A percentile compares a stretch with the other conserved stretches of the same genome.
These are phyloP conservation scores for Arthrobotrys musiformis DNA, from an alignment of 2,329 filamentous ascomycete genomes.

Conservation along the genomic window DNA sequence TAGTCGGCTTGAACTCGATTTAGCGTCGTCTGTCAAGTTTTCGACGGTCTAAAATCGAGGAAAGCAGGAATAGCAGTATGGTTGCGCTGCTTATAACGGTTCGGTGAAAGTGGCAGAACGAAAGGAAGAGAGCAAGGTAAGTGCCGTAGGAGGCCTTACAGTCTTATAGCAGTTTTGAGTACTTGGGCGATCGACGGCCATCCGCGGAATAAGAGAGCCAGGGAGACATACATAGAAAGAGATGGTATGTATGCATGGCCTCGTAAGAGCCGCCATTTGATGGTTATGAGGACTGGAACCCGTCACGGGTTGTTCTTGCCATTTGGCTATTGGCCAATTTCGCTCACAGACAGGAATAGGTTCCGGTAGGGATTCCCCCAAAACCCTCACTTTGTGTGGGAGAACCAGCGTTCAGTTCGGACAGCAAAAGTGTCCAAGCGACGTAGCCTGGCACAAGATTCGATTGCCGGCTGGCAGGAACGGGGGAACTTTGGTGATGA, in stretches of 20 bases:
- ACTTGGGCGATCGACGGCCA: conserved; percentile 47
- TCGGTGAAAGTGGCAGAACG: conserved; percentile 49
- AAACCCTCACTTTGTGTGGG: conserved; percentile 44
- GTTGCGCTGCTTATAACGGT: conserved; percentile 42
- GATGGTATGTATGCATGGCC: conserved; percentile 8
- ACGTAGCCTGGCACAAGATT: conserved; percentile 37
- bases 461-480: conserved; percentile 40
- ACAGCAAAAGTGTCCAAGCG: conserved; percentile 48
- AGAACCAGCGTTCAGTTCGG: conserved; percentile 21
- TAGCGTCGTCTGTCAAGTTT: conserved; percentile 1
- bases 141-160: conserved; percentile 50
- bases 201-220: conserved; percentile 44
- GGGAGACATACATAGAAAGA: conserved; percentile 20
- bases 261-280: conserved; percentile 42
- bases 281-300: neutral
- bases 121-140: conserved; percentile 21
- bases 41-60: conserved; percentile 20
- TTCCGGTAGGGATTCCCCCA: conserved; percentile 37
- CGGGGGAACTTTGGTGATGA: conserved; percentile 33
- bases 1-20: conserved; percentile 7
- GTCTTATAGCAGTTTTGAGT: conserved; percentile 54
- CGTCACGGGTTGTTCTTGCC: conserved; percentile 49
- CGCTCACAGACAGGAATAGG: conserved; percentile 53
- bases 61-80: conserved; percentile 43
- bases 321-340: conserved; percentile 54